phyloP scores from a whole-genome alignment of 139 green algal genomes.

The Diplosphaera chodatii region DNA sequence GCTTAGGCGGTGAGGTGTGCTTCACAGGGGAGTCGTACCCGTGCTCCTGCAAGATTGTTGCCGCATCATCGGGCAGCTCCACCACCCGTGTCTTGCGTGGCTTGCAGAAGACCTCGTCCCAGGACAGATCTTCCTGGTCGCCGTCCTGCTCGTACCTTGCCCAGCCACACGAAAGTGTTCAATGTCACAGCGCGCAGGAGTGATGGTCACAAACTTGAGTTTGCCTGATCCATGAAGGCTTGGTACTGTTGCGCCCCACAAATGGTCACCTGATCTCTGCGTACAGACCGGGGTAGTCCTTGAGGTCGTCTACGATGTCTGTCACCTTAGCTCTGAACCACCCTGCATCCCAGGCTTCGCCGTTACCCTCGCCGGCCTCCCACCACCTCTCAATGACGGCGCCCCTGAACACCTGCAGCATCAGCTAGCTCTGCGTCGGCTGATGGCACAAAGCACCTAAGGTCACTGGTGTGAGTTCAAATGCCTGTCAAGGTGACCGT shows the following conservation, averaged over 20 bases:
- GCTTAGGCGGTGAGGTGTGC: neutral
- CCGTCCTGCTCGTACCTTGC: conserved; percentile 1
- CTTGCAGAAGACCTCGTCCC: neutral
- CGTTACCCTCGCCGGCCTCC: neutral
- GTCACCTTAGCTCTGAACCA: neutral
- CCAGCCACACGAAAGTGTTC: too few species aligned
- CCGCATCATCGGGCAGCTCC: neutral
- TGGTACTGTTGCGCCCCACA: too few species aligned
- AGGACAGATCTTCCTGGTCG: neutral
- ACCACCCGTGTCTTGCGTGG: neutral
- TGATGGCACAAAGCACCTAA: too few species aligned
- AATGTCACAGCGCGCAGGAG: too few species aligned
- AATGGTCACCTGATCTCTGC: too few species aligned
- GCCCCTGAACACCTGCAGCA: neutral
- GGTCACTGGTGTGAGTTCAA: too few species aligned
- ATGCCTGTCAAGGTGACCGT: too few species aligned
- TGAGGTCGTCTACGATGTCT: neutral
- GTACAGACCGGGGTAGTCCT: neutral
- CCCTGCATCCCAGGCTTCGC: neutral
- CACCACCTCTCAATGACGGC: neutral
- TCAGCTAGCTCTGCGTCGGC: too few species aligned
- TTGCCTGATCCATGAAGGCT: too few species aligned
- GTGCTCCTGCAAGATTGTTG: neutral
- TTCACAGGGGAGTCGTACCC: neutral
- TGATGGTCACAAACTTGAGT: too few species aligned